Conservation (phyloP, 306 rosid species). For the Lotus japonicus region DNA sequence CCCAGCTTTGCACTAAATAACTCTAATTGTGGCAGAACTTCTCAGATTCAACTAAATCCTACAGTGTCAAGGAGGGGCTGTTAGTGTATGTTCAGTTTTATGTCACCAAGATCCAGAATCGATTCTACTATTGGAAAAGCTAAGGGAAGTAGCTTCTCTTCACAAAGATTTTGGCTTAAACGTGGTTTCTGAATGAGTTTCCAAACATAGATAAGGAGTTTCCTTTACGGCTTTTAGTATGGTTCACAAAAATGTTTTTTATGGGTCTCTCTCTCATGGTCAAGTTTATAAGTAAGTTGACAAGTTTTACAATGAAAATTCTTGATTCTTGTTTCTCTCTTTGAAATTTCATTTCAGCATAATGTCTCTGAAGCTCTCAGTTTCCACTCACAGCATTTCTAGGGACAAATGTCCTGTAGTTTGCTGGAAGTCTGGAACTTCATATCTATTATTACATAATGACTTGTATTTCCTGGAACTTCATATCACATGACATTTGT, state of each 20-base stretch:
- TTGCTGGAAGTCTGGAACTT: conserved; percentile 8
- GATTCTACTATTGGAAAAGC: too few relatives aligned
- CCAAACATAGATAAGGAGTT: neutral
- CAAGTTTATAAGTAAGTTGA: conserved; percentile 10
- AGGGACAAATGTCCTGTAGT: neutral
- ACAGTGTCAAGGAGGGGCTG: neutral
- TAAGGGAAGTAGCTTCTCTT: too few relatives aligned
- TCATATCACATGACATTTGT: too few relatives aligned
- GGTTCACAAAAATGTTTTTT: neutral
- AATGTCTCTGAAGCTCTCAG: neutral
- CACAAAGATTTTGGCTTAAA: too few relatives aligned
- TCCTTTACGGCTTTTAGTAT: neutral
- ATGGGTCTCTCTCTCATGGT: neutral
- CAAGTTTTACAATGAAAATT: neutral
- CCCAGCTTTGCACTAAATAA: neutral
- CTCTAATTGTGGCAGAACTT: neutral
- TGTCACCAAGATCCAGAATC: too few relatives aligned
- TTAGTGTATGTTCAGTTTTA: neutral
- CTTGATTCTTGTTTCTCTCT: conserved; percentile 9
- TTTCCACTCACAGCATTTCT: neutral
- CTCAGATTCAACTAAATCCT: conserved; percentile 2
- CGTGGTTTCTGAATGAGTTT: too few relatives aligned
- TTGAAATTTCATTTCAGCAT: neutral
- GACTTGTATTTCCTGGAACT: too few relatives aligned
- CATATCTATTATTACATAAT: neutral